A percentile compares a stretch with the other conserved stretches of the same genome.
Evolutionary conservation across 2,329 filamentous ascomycete genomes (phyloP).

Genomic region (Neofusicoccum parvum): DNA sequence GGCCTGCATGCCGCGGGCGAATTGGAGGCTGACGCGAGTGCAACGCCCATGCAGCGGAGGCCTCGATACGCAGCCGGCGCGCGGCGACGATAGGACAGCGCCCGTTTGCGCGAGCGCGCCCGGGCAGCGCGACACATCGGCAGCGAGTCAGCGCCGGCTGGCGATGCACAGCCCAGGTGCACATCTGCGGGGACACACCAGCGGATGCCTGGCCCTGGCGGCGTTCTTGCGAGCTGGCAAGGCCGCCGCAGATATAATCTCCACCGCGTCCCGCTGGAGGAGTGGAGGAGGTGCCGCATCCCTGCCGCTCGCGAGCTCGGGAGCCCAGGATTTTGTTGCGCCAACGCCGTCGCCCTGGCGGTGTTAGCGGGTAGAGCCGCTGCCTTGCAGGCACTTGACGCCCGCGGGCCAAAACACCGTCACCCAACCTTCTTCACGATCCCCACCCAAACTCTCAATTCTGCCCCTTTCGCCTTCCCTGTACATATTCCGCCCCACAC

Average conservation of each 20-base stretch:
- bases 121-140: neutral
- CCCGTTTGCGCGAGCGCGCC: neutral
- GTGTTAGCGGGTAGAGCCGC: constrained; percentile 18
- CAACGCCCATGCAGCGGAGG: constrained; percentile 13
- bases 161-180: constrained; percentile 12
- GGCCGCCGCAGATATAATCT: neutral
- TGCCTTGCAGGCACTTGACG: constrained; percentile 1
- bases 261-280: neutral
- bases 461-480: neutral
- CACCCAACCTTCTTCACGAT: neutral
- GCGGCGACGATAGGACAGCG: constrained; percentile 4
- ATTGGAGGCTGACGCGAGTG: constrained; percentile 16
- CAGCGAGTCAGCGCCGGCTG: constrained; percentile 3
- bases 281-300: neutral
- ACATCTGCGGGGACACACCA: constrained; percentile 12
- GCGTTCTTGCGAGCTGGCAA: neutral
- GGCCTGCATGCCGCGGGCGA: neutral
- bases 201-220: neutral
- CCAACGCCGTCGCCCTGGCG: neutral
- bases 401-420: constrained; percentile 6
- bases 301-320: neutral
- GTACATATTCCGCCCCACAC: neutral
- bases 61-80: neutral
- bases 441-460: neutral
- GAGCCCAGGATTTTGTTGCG: neutral